phyloP scores from a whole-genome alignment of 352 stramenopile species.

The Aphanomyces invadans region DNA sequence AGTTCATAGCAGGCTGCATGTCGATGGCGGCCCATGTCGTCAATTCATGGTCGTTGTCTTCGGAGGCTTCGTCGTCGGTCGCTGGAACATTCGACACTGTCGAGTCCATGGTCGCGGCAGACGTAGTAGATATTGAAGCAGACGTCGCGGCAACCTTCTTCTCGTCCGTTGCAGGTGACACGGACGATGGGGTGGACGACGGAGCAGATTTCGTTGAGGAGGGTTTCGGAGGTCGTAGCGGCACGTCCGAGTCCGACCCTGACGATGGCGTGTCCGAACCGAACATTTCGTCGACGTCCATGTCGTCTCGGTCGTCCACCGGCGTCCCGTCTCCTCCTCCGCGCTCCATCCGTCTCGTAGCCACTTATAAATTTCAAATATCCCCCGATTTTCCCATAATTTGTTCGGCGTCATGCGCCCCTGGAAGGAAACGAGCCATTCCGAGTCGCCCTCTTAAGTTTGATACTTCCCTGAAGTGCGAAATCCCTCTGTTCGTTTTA shows the following conservation, averaged over 20 bases:
- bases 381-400: neutral
- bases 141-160: neutral
- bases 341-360: constrained; percentile 5
- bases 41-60: constrained; percentile 74
- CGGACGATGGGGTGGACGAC: neutral
- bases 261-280: neutral
- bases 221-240: constrained; percentile 11
- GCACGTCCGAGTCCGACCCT: constrained; percentile 26
- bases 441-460: neutral
- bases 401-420: neutral
- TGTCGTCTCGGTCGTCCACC: constrained; percentile 18
- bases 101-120: neutral
- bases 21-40: constrained; percentile 73
- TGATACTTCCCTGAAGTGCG: neutral
- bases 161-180: neutral
- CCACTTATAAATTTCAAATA: constrained; percentile 23
- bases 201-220: neutral
- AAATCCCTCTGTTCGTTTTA: neutral
- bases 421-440: neutral
- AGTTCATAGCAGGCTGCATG: constrained; percentile 68
- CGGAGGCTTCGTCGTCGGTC: constrained; percentile 75
- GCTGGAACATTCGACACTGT: constrained; percentile 15
- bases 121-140: too few relatives aligned
- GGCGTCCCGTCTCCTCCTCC: constrained; percentile 13
- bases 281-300: constrained; percentile 7